Conservation (phyloP, 208 protist genomes). For the Acanthamoeba sp. region DNA sequence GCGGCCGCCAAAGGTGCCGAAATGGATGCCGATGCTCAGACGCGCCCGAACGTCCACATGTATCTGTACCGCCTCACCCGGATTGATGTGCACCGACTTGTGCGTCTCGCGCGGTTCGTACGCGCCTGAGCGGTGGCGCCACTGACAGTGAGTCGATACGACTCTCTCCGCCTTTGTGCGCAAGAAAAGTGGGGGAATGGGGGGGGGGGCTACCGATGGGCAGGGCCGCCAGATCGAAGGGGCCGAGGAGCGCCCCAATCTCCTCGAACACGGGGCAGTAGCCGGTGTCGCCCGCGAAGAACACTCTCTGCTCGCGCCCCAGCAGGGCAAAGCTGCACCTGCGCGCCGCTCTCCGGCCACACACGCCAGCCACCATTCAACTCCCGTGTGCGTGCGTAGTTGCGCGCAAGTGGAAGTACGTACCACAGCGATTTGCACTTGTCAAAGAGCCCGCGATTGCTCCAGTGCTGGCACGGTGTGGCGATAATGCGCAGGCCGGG, state of each 20-base stretch:
- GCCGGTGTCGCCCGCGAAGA: conserved; percentile 24
- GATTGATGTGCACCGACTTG: conserved; percentile 33
- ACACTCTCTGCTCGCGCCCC: background rate
- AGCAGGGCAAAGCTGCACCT: conserved; percentile 13
- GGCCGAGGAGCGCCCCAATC: background rate
- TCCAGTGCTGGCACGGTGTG: conserved; percentile 28
- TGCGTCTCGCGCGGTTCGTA: conserved; percentile 1
- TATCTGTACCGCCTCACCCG: background rate
- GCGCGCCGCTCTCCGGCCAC: too few relatives aligned
- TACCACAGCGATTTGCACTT: background rate
- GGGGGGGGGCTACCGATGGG: background rate
- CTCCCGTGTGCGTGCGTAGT: too few relatives aligned
- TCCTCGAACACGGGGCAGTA: conserved; percentile 4
- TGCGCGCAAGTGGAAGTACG: background rate
- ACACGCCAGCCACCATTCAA: too few relatives aligned
- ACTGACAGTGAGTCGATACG: too few relatives aligned
- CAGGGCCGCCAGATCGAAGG: background rate
- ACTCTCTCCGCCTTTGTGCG: too few relatives aligned
- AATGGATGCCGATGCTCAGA: background rate
- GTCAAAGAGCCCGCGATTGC: background rate
- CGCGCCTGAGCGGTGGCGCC: background rate
- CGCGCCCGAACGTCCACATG: background rate
- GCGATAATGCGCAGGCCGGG: background rate
- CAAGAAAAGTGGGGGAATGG: background rate
- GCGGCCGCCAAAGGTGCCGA: background rate